Percentiles rank a stretch among this genome's conserved stretches.
Evolutionary conservation across 148 eudicot species (phyloP).

Genomic region (Amaranthus hypochondriacus): DNA sequence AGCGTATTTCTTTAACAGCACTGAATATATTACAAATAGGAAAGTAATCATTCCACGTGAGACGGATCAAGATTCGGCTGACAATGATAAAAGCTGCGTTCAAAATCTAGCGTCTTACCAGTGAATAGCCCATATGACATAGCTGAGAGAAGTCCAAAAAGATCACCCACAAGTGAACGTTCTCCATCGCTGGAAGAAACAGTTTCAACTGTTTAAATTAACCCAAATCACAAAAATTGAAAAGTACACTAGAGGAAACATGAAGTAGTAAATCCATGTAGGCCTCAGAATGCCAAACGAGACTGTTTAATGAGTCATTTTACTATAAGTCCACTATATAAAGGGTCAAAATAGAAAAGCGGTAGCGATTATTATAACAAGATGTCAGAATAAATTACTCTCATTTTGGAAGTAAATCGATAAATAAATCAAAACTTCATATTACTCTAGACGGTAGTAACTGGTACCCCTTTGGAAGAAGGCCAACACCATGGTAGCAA

Average conservation of each 20-base stretch:
- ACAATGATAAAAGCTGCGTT: background rate
- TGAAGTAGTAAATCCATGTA: too few species aligned
- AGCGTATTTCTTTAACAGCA: constrained; percentile 79
- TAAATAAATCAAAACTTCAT: too few species aligned
- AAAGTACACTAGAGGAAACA: constrained; percentile 5
- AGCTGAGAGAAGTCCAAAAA: constrained; percentile 97
- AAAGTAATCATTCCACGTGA: constrained; percentile 21
- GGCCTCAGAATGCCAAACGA: too few species aligned
- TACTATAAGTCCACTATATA: too few species aligned
- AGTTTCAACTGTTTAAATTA: constrained; percentile 33
- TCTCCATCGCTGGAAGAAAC: constrained; percentile 65
- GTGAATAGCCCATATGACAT: constrained; percentile 89
- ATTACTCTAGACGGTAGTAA: too few species aligned
- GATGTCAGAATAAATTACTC: too few species aligned
- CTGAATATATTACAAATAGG: constrained; percentile 38
- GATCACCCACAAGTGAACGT: constrained; percentile 85
- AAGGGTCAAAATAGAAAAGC: too few species aligned
- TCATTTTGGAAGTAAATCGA: too few species aligned
- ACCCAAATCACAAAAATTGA: constrained; percentile 28
- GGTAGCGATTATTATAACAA: too few species aligned
- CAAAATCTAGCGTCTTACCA: constrained; percentile 38
- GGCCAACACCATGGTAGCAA: too few species aligned
- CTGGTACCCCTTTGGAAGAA: too few species aligned
- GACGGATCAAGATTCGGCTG: background rate
- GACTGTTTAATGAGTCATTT: too few species aligned